These are phyloP conservation scores for Pholiota adiposa DNA, from an alignment of 1,284 basidiomycete genomes.

Conservation along the genomic window DNA sequence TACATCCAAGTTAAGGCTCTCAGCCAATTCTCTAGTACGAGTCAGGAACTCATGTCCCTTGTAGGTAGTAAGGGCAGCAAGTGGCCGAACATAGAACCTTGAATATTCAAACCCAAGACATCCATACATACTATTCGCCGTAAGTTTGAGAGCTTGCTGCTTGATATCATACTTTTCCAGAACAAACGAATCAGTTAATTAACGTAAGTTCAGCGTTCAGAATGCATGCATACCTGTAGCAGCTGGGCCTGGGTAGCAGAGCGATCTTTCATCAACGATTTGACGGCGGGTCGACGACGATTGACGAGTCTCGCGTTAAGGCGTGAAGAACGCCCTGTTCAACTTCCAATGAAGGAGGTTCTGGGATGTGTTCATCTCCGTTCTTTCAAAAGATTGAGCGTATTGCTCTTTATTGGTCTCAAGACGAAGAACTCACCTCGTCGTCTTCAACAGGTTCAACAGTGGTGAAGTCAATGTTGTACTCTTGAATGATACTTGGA, in stretches of 20 bases:
- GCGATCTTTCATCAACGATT: constrained; percentile 94
- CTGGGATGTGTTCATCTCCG: constrained; percentile 87
- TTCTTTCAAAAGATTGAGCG: constrained; percentile 47
- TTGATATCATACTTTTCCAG: constrained; percentile 87
- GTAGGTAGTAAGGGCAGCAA: constrained; percentile 96
- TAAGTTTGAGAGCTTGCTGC: constrained; percentile 96
- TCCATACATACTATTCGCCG: constrained; percentile 99
- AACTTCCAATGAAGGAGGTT: constrained; percentile 78
- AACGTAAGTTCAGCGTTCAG: neutral
- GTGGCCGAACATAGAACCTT: constrained; percentile 94
- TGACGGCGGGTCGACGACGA: constrained; percentile 90
- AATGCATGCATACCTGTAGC: constrained; percentile 70
- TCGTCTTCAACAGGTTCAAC: constrained; percentile 74
- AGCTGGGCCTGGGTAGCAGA: constrained; percentile 76
- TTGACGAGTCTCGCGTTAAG: constrained; percentile 95
- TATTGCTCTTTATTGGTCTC: neutral
- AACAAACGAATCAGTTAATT: constrained; percentile 9
- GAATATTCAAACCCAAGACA: constrained; percentile 99
- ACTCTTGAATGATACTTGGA: constrained; percentile 99
- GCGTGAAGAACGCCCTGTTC: constrained; percentile 88
- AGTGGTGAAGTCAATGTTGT: constrained; percentile 99
- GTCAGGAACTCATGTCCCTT: constrained; percentile 98
- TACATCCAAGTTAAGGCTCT: constrained; percentile 88
- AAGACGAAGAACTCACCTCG: constrained; percentile 49
- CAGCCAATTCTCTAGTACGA: constrained; percentile 91